Evolutionary conservation across 768 basidiomycete species (phyloP), one percentile per base, ranked within the genome.

Genomic region (Tulasnella sp.): DNA sequence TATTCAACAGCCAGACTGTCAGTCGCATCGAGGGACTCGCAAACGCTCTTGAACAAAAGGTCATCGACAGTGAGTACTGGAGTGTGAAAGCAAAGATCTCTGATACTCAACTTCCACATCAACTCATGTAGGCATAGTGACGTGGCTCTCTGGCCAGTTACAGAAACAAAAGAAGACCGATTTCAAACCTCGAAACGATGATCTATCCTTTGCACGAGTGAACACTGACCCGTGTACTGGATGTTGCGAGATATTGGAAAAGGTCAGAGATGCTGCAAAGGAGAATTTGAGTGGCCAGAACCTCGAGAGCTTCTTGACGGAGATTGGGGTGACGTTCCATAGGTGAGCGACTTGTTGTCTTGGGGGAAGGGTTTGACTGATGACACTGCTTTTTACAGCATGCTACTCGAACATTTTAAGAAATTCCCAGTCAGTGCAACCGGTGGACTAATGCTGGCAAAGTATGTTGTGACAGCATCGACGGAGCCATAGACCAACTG

Each of bases 371-470:
- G 28, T 3, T 34, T 18, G 46, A 16, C 77, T 44, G 28, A 42
- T 75, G 14, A 48, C 2, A 1, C 31, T 58, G 24, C 74, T 22
- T 28, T 64, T 11, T 74, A 11, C 81, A 98, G 97, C 80, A 89
- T 97, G 18, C 89, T 99, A 8, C 89, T 99, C 75, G 98, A 99
- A 58, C 98, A 99, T 85, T 89, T 98, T 79, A 93, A 94, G 84
- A 98, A 96, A 86, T 99, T 98, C 87, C 95, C 96, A 2, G 96
- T 99, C 77, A 98, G 93, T 83, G 96, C 97, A 0, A 96, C 96
- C 1, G 98, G 98, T 60, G 98, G 97, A 22, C 88, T 99, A 76
- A 97, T 99, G 95, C 92, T 99, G 58, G 97, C 98, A 34, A 99
- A 99, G 96, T 41, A 73, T 50, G 54, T 40, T 16, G 16, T 14